Evolutionary conservation across 139 green algal genomes (phyloP).

Genomic region (Tetratostichococcus sp.): DNA sequence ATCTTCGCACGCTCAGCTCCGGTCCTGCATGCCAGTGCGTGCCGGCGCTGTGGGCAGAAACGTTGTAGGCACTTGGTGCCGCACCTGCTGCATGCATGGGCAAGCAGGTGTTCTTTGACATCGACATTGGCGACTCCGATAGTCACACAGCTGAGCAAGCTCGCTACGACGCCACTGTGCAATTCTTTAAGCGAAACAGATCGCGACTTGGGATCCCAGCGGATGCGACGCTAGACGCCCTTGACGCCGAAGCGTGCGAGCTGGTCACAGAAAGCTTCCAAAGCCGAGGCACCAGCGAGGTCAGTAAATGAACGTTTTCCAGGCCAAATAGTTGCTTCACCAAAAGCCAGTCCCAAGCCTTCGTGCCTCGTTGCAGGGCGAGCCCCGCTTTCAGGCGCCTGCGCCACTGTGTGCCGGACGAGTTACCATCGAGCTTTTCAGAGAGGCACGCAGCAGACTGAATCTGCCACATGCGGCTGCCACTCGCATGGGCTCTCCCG

Average conservation of each 20-base stretch:
- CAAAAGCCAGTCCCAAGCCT: too few species aligned
- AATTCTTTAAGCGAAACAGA: constrained; percentile 14
- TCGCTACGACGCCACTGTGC: constrained; percentile 26
- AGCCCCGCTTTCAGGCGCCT: constrained; percentile 6
- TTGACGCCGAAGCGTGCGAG: constrained; percentile 40
- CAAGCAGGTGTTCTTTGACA: constrained; percentile 42
- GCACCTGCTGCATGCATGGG: not conserved
- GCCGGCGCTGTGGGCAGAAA: too few species aligned
- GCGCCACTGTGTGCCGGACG: constrained; percentile 20
- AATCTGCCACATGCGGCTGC: not conserved
- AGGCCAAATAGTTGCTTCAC: constrained; percentile 39
- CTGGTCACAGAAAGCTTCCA: constrained; percentile 15
- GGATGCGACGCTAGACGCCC: constrained; percentile 6
- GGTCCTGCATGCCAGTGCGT: too few species aligned
- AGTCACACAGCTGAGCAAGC: constrained; percentile 16
- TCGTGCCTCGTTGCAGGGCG: constrained; percentile 12
- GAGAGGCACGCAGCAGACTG: not conserved
- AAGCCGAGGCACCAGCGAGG: not conserved
- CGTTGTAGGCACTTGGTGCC: too few species aligned
- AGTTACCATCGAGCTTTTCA: constrained; percentile 39
- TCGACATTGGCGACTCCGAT: constrained; percentile 51
- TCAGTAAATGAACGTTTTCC: constrained; percentile 36
- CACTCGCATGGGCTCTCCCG: too few species aligned
- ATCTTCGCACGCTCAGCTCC: too few species aligned
- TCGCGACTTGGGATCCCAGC: constrained; percentile 21